phyloP scores from a whole-genome alignment of 176 grass and related monocot genomes.

The Oryza longistaminata region DNA sequence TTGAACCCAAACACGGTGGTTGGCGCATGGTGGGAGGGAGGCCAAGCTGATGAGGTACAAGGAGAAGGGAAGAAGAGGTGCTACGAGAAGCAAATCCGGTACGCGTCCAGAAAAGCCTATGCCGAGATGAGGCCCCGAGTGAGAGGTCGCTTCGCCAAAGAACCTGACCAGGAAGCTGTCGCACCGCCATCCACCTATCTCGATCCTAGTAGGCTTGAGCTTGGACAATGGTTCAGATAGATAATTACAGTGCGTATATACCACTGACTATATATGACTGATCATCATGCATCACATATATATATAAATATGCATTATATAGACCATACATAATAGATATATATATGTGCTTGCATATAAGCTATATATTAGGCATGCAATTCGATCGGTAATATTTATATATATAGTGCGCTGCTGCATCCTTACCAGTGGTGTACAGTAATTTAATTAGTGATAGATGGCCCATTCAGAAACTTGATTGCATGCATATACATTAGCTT shows the following conservation, averaged over 20 bases:
- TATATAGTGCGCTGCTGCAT: neutral
- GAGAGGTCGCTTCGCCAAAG: slow-evolving; percentile 69
- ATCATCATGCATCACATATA: neutral
- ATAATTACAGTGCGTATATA: neutral
- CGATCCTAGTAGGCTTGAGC: slow-evolving; percentile 47
- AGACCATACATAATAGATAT: neutral
- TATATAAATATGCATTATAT: neutral
- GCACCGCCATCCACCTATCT: neutral
- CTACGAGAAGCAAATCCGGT: slow-evolving; percentile 66
- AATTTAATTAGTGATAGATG: neutral
- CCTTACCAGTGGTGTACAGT: neutral
- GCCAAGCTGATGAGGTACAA: slow-evolving; percentile 67
- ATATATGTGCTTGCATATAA: too few relatives aligned
- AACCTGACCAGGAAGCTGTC: slow-evolving; percentile 18
- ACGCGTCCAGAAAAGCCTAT: slow-evolving; percentile 62
- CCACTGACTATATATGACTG: neutral
- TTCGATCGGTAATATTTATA: neutral
- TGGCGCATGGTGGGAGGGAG: slow-evolving; percentile 26
- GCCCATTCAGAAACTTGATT: neutral
- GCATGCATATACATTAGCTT: neutral
- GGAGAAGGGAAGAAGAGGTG: slow-evolving; percentile 69
- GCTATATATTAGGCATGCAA: too few relatives aligned
- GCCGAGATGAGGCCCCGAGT: slow-evolving; percentile 67
- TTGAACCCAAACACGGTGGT: neutral
- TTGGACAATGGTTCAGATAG: slow-evolving; percentile 33